Evolutionary conservation across 306 rosid species (phyloP), one percentile per base, ranked within the genome.

Genomic region (Sesbania bispinosa): DNA sequence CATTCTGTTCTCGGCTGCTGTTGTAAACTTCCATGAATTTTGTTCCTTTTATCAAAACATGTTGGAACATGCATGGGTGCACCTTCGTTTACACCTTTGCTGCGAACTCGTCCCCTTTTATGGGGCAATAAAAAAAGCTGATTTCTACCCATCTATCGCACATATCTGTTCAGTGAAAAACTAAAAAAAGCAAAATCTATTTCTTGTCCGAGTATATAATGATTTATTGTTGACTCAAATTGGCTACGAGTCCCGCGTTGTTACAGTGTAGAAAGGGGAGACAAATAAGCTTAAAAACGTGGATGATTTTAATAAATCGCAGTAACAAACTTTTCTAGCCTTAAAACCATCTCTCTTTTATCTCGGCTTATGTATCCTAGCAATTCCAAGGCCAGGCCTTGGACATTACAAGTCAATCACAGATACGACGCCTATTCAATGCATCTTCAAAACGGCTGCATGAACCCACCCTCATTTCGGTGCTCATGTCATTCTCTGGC

Each of bases 381-480:
- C n/a, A n/a, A 23, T 42, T 50, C 13, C 9, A 26, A 47, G 9
- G 39, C 43, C 20, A 16, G 29, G 39, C 57, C 3, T n/a, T 10
- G 10, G 19, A 10, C 48, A 15, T 50, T 20, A 58, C 65, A 14
- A 26, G 50, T 89, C 81, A 93, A 55, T 90, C 94, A 15, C 46
- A 55, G 15, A 90, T 85, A 7, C 0, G 74, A 14, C 97, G 97
- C 41, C 86, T 66, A 41, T 87, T 93, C 5, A 90, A 80, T 1
- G 93, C 94, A 43, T 87, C 97, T 76, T 93, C 98, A 80, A 93
- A 93, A 26, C 96, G 96, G 84, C 94, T 55, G 71, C 97, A 90
- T 1, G 97, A 93, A 46, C 84, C 88, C 21, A 81, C 90, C 72
- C 97, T 88, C 97, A 93, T 93, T 79, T 90, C 98, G 16, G 96